These are phyloP conservation scores for Zangia roseola DNA, from an alignment of 768 basidiomycete genomes.

Conservation along the genomic window DNA sequence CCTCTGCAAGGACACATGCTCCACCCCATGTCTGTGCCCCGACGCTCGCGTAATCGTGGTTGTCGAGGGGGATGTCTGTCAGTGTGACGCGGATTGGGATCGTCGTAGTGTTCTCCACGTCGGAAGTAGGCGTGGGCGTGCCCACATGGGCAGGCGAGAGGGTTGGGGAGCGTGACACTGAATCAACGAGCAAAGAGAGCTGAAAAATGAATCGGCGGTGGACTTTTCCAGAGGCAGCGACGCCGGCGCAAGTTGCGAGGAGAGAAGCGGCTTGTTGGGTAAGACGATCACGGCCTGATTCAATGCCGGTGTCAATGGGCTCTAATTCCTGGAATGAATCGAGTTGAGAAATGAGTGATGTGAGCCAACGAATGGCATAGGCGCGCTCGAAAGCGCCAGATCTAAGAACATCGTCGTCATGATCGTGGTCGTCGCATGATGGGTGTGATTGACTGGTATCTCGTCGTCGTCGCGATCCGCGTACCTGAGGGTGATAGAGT, in stretches of 20 bases:
- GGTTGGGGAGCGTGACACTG: too few relatives aligned
- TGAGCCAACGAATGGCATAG: conserved; percentile 74
- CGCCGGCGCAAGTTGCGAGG: conserved; percentile 62
- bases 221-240: conserved; percentile 59
- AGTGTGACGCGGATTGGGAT: conserved; percentile 41
- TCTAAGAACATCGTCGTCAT: conserved; percentile 32
- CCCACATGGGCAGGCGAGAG: too few relatives aligned
- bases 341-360: conserved; percentile 52
- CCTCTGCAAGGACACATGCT: conserved; percentile 76
- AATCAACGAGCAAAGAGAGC: too few relatives aligned
- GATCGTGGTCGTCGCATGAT: background rate
- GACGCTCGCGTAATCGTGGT: conserved; percentile 67
- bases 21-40: conserved; percentile 92
- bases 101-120: too few relatives aligned
- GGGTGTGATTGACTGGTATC: background rate
- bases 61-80: conserved; percentile 67
- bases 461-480: conserved; percentile 50
- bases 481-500: conserved; percentile 62
- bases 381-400: conserved; percentile 68
- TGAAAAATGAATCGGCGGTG: conserved; percentile 53
- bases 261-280: conserved; percentile 57
- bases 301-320: background rate
- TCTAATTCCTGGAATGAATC: too few relatives aligned
- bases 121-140: too few relatives aligned
- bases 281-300: conserved; percentile 38